Conservation (phyloP, 495 filamentous ascomycete species). For the Cryomyces minteri region DNA sequence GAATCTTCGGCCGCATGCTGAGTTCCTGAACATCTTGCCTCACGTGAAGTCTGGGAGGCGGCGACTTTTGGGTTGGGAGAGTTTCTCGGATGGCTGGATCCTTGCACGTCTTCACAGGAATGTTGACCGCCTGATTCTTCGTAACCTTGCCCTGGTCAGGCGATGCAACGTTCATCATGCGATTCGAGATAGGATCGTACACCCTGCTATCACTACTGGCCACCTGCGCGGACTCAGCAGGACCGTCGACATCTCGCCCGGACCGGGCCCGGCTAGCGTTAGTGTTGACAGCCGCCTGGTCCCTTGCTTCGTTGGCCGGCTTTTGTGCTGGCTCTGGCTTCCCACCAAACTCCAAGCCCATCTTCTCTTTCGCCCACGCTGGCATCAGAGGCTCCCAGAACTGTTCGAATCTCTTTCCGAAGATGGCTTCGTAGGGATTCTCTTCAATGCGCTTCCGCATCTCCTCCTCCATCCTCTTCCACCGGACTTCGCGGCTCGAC, state of each 20-base stretch:
- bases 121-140: background rate
- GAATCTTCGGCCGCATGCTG: background rate
- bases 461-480: constrained; percentile 9
- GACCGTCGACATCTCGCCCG: constrained; percentile 1
- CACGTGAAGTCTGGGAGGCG: background rate
- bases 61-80: background rate
- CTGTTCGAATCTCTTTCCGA: constrained; percentile 9
- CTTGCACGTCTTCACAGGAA: constrained; percentile 2
- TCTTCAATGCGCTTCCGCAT: constrained; percentile 9
- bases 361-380: background rate
- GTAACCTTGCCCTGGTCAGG: background rate
- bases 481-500: constrained; percentile 5
- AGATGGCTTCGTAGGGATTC: constrained; percentile 10
- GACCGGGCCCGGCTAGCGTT: constrained; percentile 4
- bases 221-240: constrained; percentile 1
- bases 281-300: background rate
- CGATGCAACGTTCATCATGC: constrained; percentile 2
- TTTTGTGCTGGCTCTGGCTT: background rate
- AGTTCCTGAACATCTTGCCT: background rate
- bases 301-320: background rate
- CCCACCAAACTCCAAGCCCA: too few relatives aligned
- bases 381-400: constrained; percentile 7
- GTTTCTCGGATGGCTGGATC: background rate
- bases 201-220: background rate
- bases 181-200: constrained; percentile 11